Conservation (phyloP, 2,329 filamentous ascomycete genomes). For the Penicillium italicum region DNA sequence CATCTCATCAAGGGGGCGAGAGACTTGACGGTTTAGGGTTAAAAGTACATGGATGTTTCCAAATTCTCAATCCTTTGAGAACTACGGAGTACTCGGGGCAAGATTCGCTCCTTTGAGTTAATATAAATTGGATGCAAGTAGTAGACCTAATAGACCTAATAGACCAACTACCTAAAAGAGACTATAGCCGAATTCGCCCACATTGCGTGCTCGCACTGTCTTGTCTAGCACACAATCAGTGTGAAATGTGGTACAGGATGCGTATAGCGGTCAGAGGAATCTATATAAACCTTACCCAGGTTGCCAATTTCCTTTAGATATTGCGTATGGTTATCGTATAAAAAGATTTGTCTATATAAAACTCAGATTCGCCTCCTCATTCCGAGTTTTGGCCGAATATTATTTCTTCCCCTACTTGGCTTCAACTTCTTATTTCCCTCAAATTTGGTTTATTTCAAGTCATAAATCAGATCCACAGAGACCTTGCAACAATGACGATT, state of each 20-base stretch:
- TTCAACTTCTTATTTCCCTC: neutral
- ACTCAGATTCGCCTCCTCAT: neutral
- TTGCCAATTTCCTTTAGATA: neutral
- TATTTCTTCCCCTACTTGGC: neutral
- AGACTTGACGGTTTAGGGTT: neutral
- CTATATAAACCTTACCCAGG: neutral
- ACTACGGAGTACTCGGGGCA: neutral
- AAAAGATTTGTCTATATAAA: neutral
- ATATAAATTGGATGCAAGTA: neutral
- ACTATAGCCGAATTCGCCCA: neutral
- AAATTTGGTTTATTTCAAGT: neutral
- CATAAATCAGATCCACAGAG: neutral
- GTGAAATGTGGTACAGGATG: slow-evolving; percentile 19
- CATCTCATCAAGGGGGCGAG: neutral
- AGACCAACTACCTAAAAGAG: neutral
- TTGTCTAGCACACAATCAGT: slow-evolving; percentile 12
- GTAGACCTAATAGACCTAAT: neutral
- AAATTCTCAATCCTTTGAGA: neutral
- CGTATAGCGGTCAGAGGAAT: slow-evolving; percentile 13
- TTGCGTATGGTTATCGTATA: neutral
- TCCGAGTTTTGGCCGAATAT: neutral
- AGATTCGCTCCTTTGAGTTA: neutral
- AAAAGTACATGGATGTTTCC: neutral
- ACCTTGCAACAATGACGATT: neutral
- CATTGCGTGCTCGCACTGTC: slow-evolving; percentile 20